phyloP scores from a whole-genome alignment of 164 flowering plant species.

The Tinospora cordifolia region DNA sequence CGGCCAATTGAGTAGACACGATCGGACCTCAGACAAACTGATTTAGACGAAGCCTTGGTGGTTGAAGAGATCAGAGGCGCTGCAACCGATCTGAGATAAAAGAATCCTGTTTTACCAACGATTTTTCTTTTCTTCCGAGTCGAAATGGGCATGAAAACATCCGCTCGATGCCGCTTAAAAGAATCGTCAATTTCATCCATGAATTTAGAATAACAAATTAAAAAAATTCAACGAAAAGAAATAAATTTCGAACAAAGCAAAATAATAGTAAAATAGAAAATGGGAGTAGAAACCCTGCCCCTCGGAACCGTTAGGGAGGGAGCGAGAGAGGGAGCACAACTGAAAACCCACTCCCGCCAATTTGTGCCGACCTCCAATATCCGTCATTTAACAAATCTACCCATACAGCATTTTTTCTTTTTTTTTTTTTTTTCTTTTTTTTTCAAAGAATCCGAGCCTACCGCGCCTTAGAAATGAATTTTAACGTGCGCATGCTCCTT shows the following conservation, averaged over 20 bases:
- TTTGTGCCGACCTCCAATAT: background rate
- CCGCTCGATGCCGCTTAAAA: slow-evolving; percentile 6
- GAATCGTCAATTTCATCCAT: slow-evolving; percentile 14
- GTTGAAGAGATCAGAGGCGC: slow-evolving; percentile 28
- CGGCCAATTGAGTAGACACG: slow-evolving; percentile 58
- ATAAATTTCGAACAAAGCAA: background rate
- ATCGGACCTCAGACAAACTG: slow-evolving; percentile 38
- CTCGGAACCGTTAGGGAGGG: background rate
- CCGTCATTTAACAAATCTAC: too few relatives aligned
- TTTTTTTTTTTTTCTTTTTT: too few relatives aligned
- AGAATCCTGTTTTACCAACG: slow-evolving; percentile 17
- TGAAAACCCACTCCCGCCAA: background rate
- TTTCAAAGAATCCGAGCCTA: too few relatives aligned
- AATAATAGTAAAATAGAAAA: background rate
- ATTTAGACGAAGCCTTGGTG: slow-evolving; percentile 22
- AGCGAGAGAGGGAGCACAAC: background rate
- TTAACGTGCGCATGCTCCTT: too few relatives aligned
- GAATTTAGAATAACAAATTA: background rate
- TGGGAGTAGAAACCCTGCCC: background rate
- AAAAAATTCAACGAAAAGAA: background rate
- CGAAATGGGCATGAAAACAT: background rate
- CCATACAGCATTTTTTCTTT: too few relatives aligned
- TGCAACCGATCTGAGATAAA: slow-evolving; percentile 23
- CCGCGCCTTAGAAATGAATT: too few relatives aligned
- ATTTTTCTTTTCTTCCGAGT: slow-evolving; percentile 17